Percentiles rank a stretch among this genome's conserved stretches.
Conservation (phyloP, 208 protist genomes). For the Entamoeba moshkovskii region DNA sequence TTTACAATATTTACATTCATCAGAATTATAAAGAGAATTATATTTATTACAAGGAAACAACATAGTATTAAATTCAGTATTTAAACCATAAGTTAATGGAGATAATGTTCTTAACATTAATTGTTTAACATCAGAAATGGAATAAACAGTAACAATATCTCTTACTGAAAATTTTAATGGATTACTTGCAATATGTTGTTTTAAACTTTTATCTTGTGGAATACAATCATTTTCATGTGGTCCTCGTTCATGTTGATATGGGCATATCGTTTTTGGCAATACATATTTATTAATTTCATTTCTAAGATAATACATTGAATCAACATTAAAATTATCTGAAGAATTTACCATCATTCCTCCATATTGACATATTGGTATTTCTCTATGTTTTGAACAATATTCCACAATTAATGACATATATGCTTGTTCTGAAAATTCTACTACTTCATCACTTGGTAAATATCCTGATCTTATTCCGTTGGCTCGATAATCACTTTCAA, state of each 20-base stretch:
- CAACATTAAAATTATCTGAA: background rate
- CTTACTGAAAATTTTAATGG: background rate
- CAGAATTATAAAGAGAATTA: background rate
- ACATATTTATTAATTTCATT: background rate
- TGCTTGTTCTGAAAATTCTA: slow-evolving; percentile 1
- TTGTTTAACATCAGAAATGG: background rate
- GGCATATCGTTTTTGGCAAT: background rate
- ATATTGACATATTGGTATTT: background rate
- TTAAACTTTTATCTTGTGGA: background rate
- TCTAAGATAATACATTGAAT: background rate
- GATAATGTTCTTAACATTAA: background rate
- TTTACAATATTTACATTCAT: background rate
- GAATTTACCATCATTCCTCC: background rate
- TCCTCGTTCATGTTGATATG: background rate
- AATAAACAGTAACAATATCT: background rate
- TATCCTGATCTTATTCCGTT: background rate
- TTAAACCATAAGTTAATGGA: background rate
- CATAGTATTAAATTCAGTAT: background rate
- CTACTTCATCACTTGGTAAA: background rate
- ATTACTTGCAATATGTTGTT: background rate
- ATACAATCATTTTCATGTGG: background rate
- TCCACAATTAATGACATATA: background rate
- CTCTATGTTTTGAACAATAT: background rate
- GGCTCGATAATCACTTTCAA: background rate
- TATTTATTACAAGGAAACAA: background rate